A percentile compares a stretch with the other conserved stretches of the same genome.
These are phyloP conservation scores for Salvia miltiorrhiza DNA, from an alignment of 257 asterid species.

Conservation along the genomic window DNA sequence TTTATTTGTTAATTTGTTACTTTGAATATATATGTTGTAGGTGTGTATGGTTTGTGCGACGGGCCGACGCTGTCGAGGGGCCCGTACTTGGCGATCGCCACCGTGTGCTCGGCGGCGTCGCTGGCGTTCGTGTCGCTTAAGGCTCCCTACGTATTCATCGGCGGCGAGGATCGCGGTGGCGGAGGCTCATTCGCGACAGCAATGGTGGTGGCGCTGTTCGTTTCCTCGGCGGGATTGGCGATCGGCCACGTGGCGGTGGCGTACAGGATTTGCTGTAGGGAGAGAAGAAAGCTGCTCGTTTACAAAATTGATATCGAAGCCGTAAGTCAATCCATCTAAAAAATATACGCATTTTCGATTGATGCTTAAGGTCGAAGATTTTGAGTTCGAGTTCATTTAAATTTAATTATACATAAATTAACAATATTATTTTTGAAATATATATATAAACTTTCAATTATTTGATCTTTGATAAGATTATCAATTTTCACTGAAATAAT, in stretches of 20 bases:
- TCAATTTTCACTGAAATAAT: too few relatives aligned
- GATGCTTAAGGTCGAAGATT: too few relatives aligned
- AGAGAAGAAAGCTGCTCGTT: neutral
- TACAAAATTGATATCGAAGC: neutral
- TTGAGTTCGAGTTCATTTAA: too few relatives aligned
- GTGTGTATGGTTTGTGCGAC: conserved; percentile 87
- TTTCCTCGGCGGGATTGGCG: conserved; percentile 60
- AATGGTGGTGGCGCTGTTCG: conserved; percentile 58
- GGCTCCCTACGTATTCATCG: conserved; percentile 55
- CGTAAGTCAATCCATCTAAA: neutral
- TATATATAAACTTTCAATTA: too few relatives aligned
- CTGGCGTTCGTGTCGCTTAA: conserved; percentile 78
- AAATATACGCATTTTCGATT: too few relatives aligned
- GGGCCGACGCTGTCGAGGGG: conserved; percentile 84
- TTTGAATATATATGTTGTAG: conserved; percentile 23
- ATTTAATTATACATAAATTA: too few relatives aligned
- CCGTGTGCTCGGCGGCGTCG: conserved; percentile 72
- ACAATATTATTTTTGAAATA: too few relatives aligned
- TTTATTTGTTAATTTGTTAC: neutral
- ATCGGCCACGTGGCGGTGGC: conserved; percentile 82
- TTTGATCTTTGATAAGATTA: too few relatives aligned
- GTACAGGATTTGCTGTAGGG: conserved; percentile 65
- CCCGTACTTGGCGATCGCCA: conserved; percentile 72
- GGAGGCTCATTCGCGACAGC: conserved; percentile 23
- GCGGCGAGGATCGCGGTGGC: neutral